Evolutionary conservation across 352 stramenopile species (phyloP).

Genomic region (Phytophthora cryptogea): DNA sequence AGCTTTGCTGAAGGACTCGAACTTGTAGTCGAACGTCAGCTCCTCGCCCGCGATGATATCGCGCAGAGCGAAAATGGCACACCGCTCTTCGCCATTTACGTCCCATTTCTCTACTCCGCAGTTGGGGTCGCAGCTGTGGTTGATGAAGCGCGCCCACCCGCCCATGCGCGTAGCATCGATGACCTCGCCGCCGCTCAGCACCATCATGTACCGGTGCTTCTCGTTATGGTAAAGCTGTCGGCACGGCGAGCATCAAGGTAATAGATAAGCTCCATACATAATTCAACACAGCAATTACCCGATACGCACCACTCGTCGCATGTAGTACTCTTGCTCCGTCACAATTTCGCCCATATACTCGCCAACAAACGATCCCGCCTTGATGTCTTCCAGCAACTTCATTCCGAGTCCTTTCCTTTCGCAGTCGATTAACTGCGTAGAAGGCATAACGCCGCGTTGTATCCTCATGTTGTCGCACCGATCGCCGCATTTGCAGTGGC

Average conservation of each 20-base stretch:
- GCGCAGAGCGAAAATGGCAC: slow-evolving; percentile 94
- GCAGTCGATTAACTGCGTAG: slow-evolving; percentile 53
- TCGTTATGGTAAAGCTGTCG: slow-evolving; percentile 78
- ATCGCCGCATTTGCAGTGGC: slow-evolving; percentile 65
- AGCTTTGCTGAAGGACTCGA: slow-evolving; percentile 37
- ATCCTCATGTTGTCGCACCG: slow-evolving; percentile 80
- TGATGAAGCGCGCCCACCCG: slow-evolving; percentile 94
- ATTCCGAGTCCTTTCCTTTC: slow-evolving; percentile 72
- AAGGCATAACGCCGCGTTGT: slow-evolving; percentile 63
- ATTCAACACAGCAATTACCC: neutral
- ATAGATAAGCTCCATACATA: neutral
- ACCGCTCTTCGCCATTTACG: slow-evolving; percentile 92
- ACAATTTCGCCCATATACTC: slow-evolving; percentile 89
- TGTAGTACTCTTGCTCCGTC: slow-evolving; percentile 83
- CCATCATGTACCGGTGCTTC: slow-evolving; percentile 87
- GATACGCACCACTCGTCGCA: slow-evolving; percentile 64
- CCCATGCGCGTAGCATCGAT: slow-evolving; percentile 91
- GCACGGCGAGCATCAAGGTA: neutral
- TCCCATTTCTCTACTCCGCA: slow-evolving; percentile 95
- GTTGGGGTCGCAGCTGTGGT: slow-evolving; percentile 95
- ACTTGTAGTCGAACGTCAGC: slow-evolving; percentile 96
- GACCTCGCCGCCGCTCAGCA: slow-evolving; percentile 82
- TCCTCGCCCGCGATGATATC: slow-evolving; percentile 92
- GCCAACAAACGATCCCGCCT: slow-evolving; percentile 64
- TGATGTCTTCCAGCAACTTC: slow-evolving; percentile 50